These are phyloP conservation scores for grape (Vitis vinifera) DNA, from an alignment of 164 flowering plant genomes.

Conservation along the genomic window DNA sequence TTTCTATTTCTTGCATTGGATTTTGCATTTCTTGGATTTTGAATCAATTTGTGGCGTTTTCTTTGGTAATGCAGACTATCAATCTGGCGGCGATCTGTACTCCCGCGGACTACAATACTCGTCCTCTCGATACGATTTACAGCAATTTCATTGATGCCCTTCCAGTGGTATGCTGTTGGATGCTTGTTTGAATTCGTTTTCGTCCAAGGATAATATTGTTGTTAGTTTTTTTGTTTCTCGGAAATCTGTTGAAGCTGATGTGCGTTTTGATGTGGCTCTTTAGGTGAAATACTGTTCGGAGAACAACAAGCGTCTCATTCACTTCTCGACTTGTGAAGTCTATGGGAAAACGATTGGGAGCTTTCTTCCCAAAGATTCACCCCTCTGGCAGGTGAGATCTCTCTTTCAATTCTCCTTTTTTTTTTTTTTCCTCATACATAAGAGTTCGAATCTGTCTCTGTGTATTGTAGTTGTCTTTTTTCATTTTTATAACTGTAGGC, in stretches of 20 bases:
- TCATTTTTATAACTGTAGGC: background rate
- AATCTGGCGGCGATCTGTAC: constrained; percentile 90
- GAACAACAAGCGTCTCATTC: constrained; percentile 92
- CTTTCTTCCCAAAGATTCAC: constrained; percentile 87
- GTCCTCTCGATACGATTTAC: constrained; percentile 79
- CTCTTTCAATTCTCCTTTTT: constrained; percentile 1
- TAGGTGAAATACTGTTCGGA: constrained; percentile 97
- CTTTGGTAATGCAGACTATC: constrained; percentile 41
- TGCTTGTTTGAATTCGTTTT: background rate
- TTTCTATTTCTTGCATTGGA: background rate
- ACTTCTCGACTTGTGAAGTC: constrained; percentile 97
- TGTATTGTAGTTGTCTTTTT: background rate
- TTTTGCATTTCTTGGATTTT: constrained; percentile 10
- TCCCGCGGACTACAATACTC: constrained; percentile 85
- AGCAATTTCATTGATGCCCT: constrained; percentile 87
- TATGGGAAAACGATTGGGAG: constrained; percentile 95
- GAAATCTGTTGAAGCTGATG: constrained; percentile 12
- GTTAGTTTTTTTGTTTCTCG: background rate
- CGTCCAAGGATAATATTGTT: background rate
- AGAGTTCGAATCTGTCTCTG: constrained; percentile 10
- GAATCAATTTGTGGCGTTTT: background rate
- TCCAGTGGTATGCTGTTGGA: constrained; percentile 55
- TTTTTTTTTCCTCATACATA: background rate
- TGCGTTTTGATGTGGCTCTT: constrained; percentile 6
- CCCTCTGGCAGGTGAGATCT: constrained; percentile 70